Percentiles rank a stretch among this genome's conserved stretches.
phyloP scores from a whole-genome alignment of 2,329 filamentous ascomycete genomes.

The Aspergillus jensenii region DNA sequence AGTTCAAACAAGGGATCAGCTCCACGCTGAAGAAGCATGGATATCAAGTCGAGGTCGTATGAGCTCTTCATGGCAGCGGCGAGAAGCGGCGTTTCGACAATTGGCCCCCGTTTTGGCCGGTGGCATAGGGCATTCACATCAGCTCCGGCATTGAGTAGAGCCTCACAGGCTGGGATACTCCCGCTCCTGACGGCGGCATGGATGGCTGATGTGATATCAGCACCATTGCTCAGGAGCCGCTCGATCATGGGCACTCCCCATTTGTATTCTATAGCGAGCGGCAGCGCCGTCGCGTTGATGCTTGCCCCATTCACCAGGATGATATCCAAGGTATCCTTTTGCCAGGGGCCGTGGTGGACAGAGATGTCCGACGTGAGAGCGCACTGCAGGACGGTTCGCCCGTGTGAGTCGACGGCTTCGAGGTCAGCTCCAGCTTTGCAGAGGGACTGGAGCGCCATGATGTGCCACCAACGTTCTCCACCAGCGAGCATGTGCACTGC shows the following conservation, averaged over 20 bases:
- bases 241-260: not conserved
- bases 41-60: not conserved
- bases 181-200: not conserved
- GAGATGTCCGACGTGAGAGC: not conserved
- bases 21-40: conserved; percentile 3
- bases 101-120: not conserved
- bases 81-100: not conserved
- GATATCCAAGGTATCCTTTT: not conserved
- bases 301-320: not conserved
- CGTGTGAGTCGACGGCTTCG: not conserved
- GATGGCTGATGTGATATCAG: not conserved
- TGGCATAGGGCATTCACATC: not conserved
- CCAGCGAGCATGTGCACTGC: not conserved
- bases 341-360: not conserved
- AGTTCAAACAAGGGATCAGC: not conserved
- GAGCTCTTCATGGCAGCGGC: not conserved
- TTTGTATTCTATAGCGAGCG: not conserved
- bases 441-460: not conserved
- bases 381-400: not conserved
- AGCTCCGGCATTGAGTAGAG: not conserved
- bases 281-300: not conserved
- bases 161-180: not conserved
- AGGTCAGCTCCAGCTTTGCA: conserved; percentile 1
- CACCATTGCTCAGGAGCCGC: not conserved
- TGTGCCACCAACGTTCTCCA: conserved; percentile 1